phyloP scores from a whole-genome alignment of 352 stramenopile genomes.

The Globisporangium splendens region DNA sequence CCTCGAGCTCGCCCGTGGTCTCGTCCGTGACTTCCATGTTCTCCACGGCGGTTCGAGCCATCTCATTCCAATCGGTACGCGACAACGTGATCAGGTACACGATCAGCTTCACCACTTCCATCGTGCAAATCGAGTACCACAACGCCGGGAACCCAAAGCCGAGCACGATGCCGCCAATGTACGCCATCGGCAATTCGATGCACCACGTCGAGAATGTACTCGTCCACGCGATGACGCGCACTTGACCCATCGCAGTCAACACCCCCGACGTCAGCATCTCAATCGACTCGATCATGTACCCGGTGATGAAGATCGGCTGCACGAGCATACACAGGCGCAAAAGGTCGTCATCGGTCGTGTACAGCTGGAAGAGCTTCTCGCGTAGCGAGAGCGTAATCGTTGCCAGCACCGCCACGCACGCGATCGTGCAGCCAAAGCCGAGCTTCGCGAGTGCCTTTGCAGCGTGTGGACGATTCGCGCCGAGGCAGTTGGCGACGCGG shows the following conservation, averaged over 20 bases:
- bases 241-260: constrained; percentile 52
- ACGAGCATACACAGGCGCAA: constrained; percentile 51
- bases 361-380: constrained; percentile 53
- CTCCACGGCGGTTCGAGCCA: constrained; percentile 1
- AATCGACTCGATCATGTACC: constrained; percentile 55
- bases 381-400: constrained; percentile 29
- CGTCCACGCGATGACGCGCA: constrained; percentile 45
- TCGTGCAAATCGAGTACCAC: constrained; percentile 40
- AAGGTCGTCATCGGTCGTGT: constrained; percentile 48
- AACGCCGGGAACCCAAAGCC: constrained; percentile 43
- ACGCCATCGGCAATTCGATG: constrained; percentile 53
- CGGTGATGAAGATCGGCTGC: constrained; percentile 51
- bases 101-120: constrained; percentile 41
- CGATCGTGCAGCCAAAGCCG: background rate
- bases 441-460: constrained; percentile 11
- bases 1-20: constrained; percentile 30
- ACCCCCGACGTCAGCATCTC: constrained; percentile 48
- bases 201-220: constrained; percentile 55
- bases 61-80: constrained; percentile 6
- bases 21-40: constrained; percentile 26
- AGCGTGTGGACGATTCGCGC: constrained; percentile 12
- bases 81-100: constrained; percentile 37
- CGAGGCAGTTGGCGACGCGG: constrained; percentile 20
- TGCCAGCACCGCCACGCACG: constrained; percentile 7
- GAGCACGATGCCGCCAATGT: constrained; percentile 44